These are phyloP conservation scores for Pseudomonodictys pantanalensis DNA, from an alignment of 495 filamentous ascomycete species.

Conservation along the genomic window DNA sequence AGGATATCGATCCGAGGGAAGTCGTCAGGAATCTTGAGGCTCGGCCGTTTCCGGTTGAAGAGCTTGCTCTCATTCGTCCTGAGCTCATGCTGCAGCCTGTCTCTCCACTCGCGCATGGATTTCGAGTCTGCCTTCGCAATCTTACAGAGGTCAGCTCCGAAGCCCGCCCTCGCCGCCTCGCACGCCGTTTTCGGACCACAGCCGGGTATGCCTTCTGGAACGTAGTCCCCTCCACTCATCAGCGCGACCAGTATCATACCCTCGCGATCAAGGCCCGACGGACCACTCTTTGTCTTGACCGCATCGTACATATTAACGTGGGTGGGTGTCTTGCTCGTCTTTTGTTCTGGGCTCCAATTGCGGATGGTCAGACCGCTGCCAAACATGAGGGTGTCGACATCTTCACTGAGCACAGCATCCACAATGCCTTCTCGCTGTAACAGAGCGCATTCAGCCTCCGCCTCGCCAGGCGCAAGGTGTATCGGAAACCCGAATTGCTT, in stretches of 20 bases:
- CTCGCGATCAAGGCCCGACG: slow-evolving; percentile 64
- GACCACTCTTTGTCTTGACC: slow-evolving; percentile 50
- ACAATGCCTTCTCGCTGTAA: slow-evolving; percentile 82
- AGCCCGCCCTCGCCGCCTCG: slow-evolving; percentile 85
- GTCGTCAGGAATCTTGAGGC: slow-evolving; percentile 68
- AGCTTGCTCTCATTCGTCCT: slow-evolving; percentile 78
- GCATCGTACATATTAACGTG: slow-evolving; percentile 79
- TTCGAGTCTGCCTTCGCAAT: slow-evolving; percentile 41
- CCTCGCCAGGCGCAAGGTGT: slow-evolving; percentile 90
- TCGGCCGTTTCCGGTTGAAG: slow-evolving; percentile 72
- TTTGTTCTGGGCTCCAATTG: slow-evolving; percentile 76
- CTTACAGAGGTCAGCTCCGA: slow-evolving; percentile 73
- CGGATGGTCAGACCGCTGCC: slow-evolving; percentile 74
- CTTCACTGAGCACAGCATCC: slow-evolving; percentile 93
- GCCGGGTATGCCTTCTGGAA: slow-evolving; percentile 81
- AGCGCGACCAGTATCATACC: slow-evolving; percentile 94
- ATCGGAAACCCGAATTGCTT: slow-evolving; percentile 79
- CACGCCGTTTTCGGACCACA: slow-evolving; percentile 86
- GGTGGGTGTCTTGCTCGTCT: slow-evolving; percentile 64
- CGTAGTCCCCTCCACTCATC: slow-evolving; percentile 94
- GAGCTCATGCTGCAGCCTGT: slow-evolving; percentile 70
- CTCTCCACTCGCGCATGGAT: slow-evolving; percentile 67
- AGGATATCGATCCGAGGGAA: slow-evolving; percentile 80
- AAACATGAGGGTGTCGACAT: slow-evolving; percentile 98
- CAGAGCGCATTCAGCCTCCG: slow-evolving; percentile 92